Percentiles rank a stretch among this genome's conserved stretches.
phyloP scores from a whole-genome alignment of 345 rosid genomes.

The Geranium rotundifolium region DNA sequence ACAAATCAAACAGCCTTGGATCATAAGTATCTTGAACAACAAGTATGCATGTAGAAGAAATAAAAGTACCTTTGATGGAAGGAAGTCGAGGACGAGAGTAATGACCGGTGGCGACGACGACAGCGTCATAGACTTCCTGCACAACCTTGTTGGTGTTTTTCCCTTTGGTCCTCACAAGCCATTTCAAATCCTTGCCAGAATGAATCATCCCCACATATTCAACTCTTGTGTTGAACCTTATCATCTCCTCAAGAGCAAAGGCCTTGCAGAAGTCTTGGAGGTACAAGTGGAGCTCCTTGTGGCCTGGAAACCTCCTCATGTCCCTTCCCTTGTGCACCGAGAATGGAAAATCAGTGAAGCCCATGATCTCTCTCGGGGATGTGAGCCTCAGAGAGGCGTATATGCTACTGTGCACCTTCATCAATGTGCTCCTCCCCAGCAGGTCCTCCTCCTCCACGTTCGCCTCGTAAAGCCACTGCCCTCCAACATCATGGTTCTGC shows the following conservation, averaged over 20 bases:
- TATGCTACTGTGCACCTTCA: conserved; percentile 73
- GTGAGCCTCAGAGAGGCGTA: conserved; percentile 58
- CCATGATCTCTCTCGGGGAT: conserved; percentile 89
- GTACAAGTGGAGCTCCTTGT: conserved; percentile 67
- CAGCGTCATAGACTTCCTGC: conserved; percentile 82
- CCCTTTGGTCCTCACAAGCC: conserved; percentile 60
- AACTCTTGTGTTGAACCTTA: conserved; percentile 71
- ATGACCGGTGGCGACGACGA: conserved; percentile 90
- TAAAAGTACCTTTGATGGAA: conserved; percentile 48
- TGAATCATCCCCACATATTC: conserved; percentile 62
- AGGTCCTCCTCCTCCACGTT: conserved; percentile 47
- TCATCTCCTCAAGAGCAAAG: conserved; percentile 60
- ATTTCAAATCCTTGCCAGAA: conserved; percentile 34
- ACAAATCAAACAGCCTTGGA: neutral
- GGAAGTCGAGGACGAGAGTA: conserved; percentile 76
- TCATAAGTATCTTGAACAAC: neutral
- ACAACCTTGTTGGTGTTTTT: conserved; percentile 21
- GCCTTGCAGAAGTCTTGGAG: conserved; percentile 57
- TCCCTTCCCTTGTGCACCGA: conserved; percentile 64
- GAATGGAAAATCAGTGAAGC: conserved; percentile 79
- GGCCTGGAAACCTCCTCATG: conserved; percentile 77
- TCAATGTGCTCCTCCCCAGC: conserved; percentile 30
- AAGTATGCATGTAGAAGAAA: neutral
- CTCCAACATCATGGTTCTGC: conserved; percentile 81
- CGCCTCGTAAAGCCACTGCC: conserved; percentile 77